Base-by-base conservation (phyloP, 257 asterid species). In the Plectranthus barbatus region DNA sequence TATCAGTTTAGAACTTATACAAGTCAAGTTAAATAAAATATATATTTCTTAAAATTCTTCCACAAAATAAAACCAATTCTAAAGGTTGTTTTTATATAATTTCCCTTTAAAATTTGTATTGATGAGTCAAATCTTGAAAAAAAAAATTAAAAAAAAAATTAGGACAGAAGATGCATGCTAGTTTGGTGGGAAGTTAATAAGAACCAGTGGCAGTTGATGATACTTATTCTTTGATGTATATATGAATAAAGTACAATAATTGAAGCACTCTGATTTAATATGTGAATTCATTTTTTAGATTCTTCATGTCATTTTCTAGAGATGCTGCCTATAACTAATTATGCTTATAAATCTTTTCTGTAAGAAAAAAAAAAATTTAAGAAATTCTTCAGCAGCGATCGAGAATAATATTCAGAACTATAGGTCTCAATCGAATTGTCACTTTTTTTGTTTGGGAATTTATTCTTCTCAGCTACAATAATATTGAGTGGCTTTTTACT, bases 161-260 rank as follows among this genome's bases (percentile, higher is more conserved):
- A 1, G 11, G 40, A 42, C 21, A n/a, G 37, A n/a, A 42, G 40
- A 44, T 14, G 15, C 23, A 9, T 23, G 10, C 37, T 21, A 42
- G 23, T 24, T 60, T 54, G 42, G 44, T 9, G 5, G 52, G 21
- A 19, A 9, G 42, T 60, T 42, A 31, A 15, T 29, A 58, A 20
- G 3, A 13, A 58, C 9, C 37, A 4, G 24, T 19, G 21, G 7
- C 33, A 17, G 56, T 61, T 61, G 44, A 26, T 29, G 56, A 29
- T 61, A 1, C 67, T 15, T 45, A 61, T 45, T 45, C 67, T 8
- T 15, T 45, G 26, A 61, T 45, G 20, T 26, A 26, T 15, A 47
- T 29, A 63, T 33, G 34, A 63, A 63, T 33, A 48, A 63, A 63
- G 59, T 33, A 1, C 49, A 63, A 63, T 63, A 63, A 63, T 63